Evolutionary conservation across 164 flowering plant species (phyloP), one percentile per base, ranked within the genome.

Genomic region (Annona squamosa): DNA sequence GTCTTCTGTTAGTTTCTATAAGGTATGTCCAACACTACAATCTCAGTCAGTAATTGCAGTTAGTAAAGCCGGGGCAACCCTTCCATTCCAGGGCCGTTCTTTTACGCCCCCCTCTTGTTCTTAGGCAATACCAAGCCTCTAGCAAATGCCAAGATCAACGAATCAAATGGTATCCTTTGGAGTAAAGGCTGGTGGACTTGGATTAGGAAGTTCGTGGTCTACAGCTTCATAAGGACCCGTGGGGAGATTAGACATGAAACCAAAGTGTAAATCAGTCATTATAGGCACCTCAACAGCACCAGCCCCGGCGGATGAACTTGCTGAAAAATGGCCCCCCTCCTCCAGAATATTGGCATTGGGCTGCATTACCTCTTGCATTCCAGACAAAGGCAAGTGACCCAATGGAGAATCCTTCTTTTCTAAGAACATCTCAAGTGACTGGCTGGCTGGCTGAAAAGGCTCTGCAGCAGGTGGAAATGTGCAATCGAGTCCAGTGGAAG

Each of bases 391-490:
- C 12, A 42, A 41, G n/a, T 57, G 66, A 61, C 47, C 47, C 48
- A 26, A 48, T 41, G 71, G 48, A 19, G 67, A 75, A 48, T 67
- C 74, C 52, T 68, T 71, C 26, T 72, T 71, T 56, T 68, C 82
- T 18, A 67, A 63, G 71, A 61, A 47, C 57, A 48, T 4, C 47
- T 46, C 65, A 37, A 77, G 19, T n/a, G 72, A 75, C 48, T 26
- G 37, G 37, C 37, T 26, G 37, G 76, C 57, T 74, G 66, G 43
- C 5, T 5, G 67, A 64, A 19, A 41, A 9, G 67, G 67, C 4
- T 64, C 41, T 1, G n/a, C 7, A n/a, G 26, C 26, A 16, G 3
- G 17, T 5, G 46, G 37, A 26, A 26, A 26, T 26, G 37, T 26
- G 37, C 37, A 26, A 26, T 26, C 37, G 37, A 26, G 37, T 26